phyloP scores from a whole-genome alignment of 805 yeast species.

The Wickerhamomyces sydowiorum region DNA sequence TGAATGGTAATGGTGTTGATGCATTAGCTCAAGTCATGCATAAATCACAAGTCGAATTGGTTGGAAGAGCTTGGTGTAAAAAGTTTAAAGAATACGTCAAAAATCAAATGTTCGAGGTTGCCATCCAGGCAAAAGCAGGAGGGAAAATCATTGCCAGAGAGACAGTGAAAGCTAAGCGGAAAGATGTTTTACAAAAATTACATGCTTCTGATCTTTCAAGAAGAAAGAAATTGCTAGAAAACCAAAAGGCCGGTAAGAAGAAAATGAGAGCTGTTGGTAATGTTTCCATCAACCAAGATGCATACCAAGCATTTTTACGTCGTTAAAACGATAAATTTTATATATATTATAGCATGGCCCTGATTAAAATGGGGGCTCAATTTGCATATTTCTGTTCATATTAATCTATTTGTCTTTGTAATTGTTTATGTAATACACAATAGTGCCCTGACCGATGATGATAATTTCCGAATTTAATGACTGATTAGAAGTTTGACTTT shows the following conservation, averaged over 20 bases:
- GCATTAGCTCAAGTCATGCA: constrained; percentile 92
- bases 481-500: neutral
- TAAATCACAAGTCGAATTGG: constrained; percentile 60
- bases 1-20: constrained; percentile 85
- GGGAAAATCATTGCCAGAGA: constrained; percentile 82
- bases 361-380: too few relatives aligned
- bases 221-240: constrained; percentile 78
- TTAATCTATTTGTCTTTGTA: neutral
- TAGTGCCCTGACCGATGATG: neutral
- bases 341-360: neutral
- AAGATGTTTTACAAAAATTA: constrained; percentile 88
- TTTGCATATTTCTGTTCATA: neutral
- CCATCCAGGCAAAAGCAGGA: constrained; percentile 84
- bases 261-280: constrained; percentile 74
- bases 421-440: neutral
- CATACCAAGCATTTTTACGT: constrained; percentile 77
- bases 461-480: neutral
- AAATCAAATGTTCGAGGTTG: constrained; percentile 86
- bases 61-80: constrained; percentile 79
- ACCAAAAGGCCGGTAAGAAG: constrained; percentile 93
- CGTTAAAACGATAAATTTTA: constrained; percentile 6
- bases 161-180: constrained; percentile 87
- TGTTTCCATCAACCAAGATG: constrained; percentile 74
- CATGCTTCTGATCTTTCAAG: constrained; percentile 93
- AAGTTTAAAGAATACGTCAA: constrained; percentile 74